Evolutionary conservation across 352 stramenopile genomes (phyloP).

Genomic region (Phytophthora crassamura): DNA sequence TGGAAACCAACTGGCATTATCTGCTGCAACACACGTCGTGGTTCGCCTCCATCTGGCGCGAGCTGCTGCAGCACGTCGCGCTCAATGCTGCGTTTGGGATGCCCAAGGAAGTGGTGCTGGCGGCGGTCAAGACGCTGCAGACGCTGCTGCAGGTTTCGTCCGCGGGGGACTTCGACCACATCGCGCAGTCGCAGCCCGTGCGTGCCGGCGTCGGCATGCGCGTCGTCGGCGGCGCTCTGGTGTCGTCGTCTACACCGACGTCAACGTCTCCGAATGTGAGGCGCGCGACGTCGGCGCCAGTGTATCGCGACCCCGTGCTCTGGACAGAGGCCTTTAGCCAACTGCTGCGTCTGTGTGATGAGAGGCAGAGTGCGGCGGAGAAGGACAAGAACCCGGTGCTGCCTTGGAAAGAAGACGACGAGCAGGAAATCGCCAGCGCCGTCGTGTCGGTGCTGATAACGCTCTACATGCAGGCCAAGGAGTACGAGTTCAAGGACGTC

Average conservation of each 20-base stretch:
- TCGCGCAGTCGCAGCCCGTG: constrained; percentile 73
- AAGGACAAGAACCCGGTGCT: constrained; percentile 17
- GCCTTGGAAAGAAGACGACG: constrained; percentile 72
- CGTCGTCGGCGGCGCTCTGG: constrained; percentile 87
- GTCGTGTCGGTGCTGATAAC: constrained; percentile 79
- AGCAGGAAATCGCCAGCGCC: constrained; percentile 80
- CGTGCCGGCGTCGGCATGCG: constrained; percentile 90
- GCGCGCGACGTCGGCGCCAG: constrained; percentile 19
- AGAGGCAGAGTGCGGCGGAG: constrained; percentile 41
- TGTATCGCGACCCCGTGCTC: constrained; percentile 58
- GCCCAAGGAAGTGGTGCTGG: constrained; percentile 84
- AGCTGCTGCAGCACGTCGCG: constrained; percentile 69
- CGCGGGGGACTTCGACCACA: constrained; percentile 72
- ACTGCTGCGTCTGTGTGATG: constrained; percentile 61
- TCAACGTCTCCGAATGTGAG: constrained; percentile 31
- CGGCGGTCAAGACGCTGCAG: constrained; percentile 76
- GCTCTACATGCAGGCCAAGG: constrained; percentile 79
- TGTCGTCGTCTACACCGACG: constrained; percentile 43
- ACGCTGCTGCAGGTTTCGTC: constrained; percentile 87
- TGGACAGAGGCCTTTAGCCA: constrained; percentile 78
- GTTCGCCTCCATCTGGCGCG: constrained; percentile 69
- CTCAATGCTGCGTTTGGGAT: constrained; percentile 55
- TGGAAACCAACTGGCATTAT: constrained; percentile 87
- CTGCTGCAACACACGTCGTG: constrained; percentile 66
- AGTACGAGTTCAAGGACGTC: constrained; percentile 76